These are phyloP conservation scores for Eimeria mitis DNA, from an alignment of 169 alveolate species.

Conservation along the genomic window DNA sequence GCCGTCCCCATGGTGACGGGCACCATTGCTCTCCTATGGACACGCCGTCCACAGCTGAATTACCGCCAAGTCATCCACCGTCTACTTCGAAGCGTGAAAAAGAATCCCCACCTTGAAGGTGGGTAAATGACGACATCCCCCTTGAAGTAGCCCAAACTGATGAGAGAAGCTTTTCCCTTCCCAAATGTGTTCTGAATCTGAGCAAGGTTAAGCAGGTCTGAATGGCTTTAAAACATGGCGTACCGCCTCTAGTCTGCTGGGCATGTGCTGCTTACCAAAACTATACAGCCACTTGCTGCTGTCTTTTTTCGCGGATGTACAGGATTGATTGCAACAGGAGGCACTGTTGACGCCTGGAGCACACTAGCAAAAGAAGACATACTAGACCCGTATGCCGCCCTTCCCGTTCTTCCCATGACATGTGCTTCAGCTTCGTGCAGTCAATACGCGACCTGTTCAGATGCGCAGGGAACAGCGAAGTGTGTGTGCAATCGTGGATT, in stretches of 20 bases:
- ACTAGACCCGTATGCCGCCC: slow-evolving; percentile 66
- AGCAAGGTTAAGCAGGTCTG: neutral
- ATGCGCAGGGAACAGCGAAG: slow-evolving; percentile 38
- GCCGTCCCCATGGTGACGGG: slow-evolving; percentile 88
- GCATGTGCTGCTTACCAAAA: neutral
- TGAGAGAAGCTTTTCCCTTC: neutral
- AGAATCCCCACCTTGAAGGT: slow-evolving; percentile 80
- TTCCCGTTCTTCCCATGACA: slow-evolving; percentile 50
- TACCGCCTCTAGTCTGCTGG: neutral
- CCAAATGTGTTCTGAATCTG: neutral
- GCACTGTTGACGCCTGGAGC: slow-evolving; percentile 69
- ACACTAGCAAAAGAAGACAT: slow-evolving; percentile 33
- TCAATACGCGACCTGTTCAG: slow-evolving; percentile 37
- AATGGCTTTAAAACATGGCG: neutral
- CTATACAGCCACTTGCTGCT: neutral
- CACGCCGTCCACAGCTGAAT: slow-evolving; percentile 84
- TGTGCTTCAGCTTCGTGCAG: slow-evolving; percentile 63
- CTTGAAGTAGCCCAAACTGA: neutral
- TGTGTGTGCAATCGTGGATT: slow-evolving; percentile 80
- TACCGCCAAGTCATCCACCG: slow-evolving; percentile 83
- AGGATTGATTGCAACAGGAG: slow-evolving; percentile 52
- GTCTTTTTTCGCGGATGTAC: neutral
- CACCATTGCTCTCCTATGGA: slow-evolving; percentile 85
- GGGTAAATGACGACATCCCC: neutral
- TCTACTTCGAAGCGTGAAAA: slow-evolving; percentile 70